Percentiles rank a stretch among this genome's conserved stretches.
phyloP scores from a whole-genome alignment of 331 rosid species.

The Acacia concinna region DNA sequence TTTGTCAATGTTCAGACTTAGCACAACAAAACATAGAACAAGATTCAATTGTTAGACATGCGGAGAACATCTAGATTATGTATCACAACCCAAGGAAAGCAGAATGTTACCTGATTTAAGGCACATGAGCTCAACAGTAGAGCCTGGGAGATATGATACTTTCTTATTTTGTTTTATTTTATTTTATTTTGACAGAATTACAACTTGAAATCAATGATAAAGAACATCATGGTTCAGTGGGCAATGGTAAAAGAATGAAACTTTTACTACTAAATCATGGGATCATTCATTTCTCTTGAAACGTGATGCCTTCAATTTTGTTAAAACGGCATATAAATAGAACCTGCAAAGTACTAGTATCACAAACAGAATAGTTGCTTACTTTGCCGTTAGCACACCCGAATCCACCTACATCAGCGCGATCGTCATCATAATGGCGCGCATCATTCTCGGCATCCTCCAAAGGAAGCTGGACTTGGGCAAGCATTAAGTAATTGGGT shows the following conservation, averaged over 20 bases:
- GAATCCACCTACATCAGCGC: slow-evolving; percentile 71
- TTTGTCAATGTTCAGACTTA: background rate
- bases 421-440: slow-evolving; percentile 81
- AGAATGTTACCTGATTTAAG: too few species aligned
- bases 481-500: slow-evolving; percentile 95
- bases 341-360: background rate
- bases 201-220: background rate
- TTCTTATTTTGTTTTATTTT: background rate
- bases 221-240: background rate
- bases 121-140: background rate
- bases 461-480: slow-evolving; percentile 91
- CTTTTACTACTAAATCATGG: background rate
- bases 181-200: background rate
- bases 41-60: background rate
- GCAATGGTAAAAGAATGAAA: background rate
- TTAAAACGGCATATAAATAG: background rate
- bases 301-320: background rate
- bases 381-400: slow-evolving; percentile 95
- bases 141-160: background rate
- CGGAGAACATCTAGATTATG: background rate
- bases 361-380: background rate
- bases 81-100: background rate
- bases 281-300: background rate
- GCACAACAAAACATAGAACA: background rate
- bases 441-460: slow-evolving; percentile 93